phyloP scores from a whole-genome alignment of 1,284 basidiomycete genomes.

The Papiliotrema flavescens region DNA sequence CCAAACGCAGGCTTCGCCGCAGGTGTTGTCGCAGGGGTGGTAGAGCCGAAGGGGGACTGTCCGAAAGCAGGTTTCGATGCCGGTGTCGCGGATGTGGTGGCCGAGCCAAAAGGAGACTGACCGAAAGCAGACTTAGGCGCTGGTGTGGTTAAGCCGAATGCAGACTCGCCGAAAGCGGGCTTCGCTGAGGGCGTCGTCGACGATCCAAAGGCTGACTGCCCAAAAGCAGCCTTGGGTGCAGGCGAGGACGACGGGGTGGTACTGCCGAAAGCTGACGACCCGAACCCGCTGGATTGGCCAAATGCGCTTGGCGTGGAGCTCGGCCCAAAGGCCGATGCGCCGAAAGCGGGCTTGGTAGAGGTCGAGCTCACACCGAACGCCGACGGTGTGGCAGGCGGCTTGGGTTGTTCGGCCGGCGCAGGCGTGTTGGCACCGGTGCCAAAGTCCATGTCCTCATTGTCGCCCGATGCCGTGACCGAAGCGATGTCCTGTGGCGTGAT shows the following conservation, averaged over 20 bases:
- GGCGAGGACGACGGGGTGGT: constrained; percentile 8
- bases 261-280: neutral
- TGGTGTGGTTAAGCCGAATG: constrained; percentile 6
- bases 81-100: neutral
- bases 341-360: constrained; percentile 1
- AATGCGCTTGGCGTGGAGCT: constrained; percentile 1
- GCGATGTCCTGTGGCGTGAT: constrained; percentile 17
- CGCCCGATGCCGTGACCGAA: neutral
- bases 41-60: constrained; percentile 1
- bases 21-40: neutral
- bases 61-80: constrained; percentile 11
- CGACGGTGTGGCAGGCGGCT: neutral
- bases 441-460: constrained; percentile 2
- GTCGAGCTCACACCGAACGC: neutral
- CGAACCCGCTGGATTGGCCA: neutral
- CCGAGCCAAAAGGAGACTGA: constrained; percentile 2
- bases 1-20: constrained; percentile 17
- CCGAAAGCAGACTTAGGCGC: constrained; percentile 9
- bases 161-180: constrained; percentile 1
- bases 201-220: constrained; percentile 12
- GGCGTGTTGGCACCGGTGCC: neutral
- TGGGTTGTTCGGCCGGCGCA: constrained; percentile 1
- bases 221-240: constrained; percentile 19
- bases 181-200: constrained; percentile 8
- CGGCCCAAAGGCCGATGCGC: constrained; percentile 17